Evolutionary conservation across 805 yeast species (phyloP).

Genomic region (Scheffersomyces stipitis): DNA sequence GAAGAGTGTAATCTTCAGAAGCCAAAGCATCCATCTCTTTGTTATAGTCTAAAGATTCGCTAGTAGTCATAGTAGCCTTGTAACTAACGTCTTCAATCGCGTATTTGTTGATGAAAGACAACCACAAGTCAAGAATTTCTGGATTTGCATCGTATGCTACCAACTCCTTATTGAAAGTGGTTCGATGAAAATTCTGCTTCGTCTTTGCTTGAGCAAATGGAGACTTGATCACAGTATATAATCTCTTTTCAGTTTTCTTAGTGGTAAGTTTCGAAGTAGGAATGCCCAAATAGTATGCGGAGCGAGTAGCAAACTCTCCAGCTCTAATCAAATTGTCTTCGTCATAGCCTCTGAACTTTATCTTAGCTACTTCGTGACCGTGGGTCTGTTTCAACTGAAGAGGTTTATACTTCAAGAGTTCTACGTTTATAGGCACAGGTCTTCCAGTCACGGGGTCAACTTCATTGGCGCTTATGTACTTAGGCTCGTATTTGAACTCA

Average conservation of each 20-base stretch:
- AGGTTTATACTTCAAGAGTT: slow-evolving; percentile 80
- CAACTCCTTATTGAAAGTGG: slow-evolving; percentile 73
- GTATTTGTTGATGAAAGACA: slow-evolving; percentile 75
- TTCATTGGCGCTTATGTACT: slow-evolving; percentile 21
- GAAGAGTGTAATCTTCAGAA: slow-evolving; percentile 28
- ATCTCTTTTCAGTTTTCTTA: slow-evolving; percentile 68
- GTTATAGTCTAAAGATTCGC: slow-evolving; percentile 37
- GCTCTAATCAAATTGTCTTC: slow-evolving; percentile 69
- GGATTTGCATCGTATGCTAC: slow-evolving; percentile 82
- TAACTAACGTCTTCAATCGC: slow-evolving; percentile 81
- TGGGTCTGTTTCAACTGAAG: slow-evolving; percentile 62
- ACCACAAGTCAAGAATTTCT: slow-evolving; percentile 78
- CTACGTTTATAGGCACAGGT: slow-evolving; percentile 84
- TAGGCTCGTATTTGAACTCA: slow-evolving; percentile 30
- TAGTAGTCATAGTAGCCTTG: slow-evolving; percentile 59
- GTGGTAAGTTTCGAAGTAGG: slow-evolving; percentile 78
- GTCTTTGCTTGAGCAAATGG: slow-evolving; percentile 94
- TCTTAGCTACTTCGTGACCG: slow-evolving; percentile 76
- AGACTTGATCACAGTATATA: slow-evolving; percentile 91
- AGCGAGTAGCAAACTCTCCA: slow-evolving; percentile 83
- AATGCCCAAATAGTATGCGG: slow-evolving; percentile 85
- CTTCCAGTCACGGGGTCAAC: slow-evolving; percentile 24
- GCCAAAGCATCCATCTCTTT: slow-evolving; percentile 35
- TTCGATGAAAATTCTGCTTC: slow-evolving; percentile 90
- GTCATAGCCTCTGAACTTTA: slow-evolving; percentile 72